These are phyloP conservation scores for Acanthamoeba sp. DNA, from an alignment of 208 protist genomes.

Conservation along the genomic window DNA sequence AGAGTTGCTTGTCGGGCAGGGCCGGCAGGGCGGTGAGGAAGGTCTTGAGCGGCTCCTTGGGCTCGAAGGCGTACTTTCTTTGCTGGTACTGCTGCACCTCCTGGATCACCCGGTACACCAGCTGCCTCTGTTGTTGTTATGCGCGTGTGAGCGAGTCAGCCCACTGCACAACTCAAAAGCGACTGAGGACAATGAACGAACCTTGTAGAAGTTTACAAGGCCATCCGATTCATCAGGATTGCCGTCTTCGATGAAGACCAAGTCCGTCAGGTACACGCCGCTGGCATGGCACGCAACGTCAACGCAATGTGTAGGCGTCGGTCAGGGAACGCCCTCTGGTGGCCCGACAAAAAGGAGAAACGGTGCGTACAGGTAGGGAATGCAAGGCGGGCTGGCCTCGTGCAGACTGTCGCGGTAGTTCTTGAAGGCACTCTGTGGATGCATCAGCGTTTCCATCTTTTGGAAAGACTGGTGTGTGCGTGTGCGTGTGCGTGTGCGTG, in stretches of 20 bases:
- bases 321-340: neutral
- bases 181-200: neutral
- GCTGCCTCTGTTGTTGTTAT: slow-evolving; percentile 32
- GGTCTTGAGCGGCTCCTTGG: slow-evolving; percentile 64
- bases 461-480: slow-evolving; percentile 65
- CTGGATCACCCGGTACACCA: slow-evolving; percentile 71
- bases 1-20: slow-evolving; percentile 71
- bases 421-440: slow-evolving; percentile 76
- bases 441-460: slow-evolving; percentile 77
- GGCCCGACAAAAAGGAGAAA: too few species aligned
- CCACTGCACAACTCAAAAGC: neutral
- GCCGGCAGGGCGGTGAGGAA: slow-evolving; percentile 64
- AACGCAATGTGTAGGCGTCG: neutral
- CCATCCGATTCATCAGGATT: slow-evolving; percentile 77
- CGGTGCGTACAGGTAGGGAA: slow-evolving; percentile 80
- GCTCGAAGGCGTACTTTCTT: slow-evolving; percentile 54
- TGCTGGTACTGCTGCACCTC: slow-evolving; percentile 78
- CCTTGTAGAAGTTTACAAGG: slow-evolving; percentile 79
- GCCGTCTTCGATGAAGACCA: slow-evolving; percentile 89
- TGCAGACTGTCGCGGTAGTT: slow-evolving; percentile 79
- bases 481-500: too few species aligned
- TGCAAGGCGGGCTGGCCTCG: slow-evolving; percentile 75
- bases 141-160: neutral
- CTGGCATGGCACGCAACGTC: neutral
- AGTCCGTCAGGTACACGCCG: slow-evolving; percentile 85